Evolutionary conservation across 2,329 filamentous ascomycete species (phyloP).

Genomic region (Phialophora macrospora): DNA sequence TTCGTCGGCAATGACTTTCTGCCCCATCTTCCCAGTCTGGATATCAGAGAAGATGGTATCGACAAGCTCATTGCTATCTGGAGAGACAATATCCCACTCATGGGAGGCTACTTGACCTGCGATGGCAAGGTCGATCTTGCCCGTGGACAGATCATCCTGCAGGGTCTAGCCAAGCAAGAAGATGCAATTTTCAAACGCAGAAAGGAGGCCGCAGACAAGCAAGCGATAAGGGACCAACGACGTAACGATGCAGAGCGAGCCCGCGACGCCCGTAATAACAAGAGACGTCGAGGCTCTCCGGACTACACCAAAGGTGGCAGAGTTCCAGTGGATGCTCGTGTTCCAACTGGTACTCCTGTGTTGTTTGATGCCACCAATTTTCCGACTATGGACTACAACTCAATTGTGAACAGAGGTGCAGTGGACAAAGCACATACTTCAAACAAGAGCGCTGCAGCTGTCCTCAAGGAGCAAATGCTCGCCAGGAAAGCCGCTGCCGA

Average conservation of each 20-base stretch:
- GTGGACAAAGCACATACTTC: slow-evolving; percentile 73
- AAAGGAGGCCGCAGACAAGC: slow-evolving; percentile 82
- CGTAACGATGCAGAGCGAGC: slow-evolving; percentile 71
- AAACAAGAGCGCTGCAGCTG: slow-evolving; percentile 93
- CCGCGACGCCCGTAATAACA: slow-evolving; percentile 42
- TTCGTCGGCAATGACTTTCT: slow-evolving; percentile 99
- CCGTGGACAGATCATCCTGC: slow-evolving; percentile 83
- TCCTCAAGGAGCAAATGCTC: slow-evolving; percentile 79
- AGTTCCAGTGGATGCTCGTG: slow-evolving; percentile 26
- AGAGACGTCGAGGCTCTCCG: slow-evolving; percentile 54
- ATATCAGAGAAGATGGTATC: slow-evolving; percentile 96
- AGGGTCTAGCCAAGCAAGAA: slow-evolving; percentile 88
- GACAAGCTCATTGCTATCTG: slow-evolving; percentile 96
- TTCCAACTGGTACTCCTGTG: slow-evolving; percentile 48
- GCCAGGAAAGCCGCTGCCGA: slow-evolving; percentile 42
- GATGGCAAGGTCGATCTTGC: slow-evolving; percentile 89
- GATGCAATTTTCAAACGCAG: slow-evolving; percentile 89
- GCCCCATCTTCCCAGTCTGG: slow-evolving; percentile 93
- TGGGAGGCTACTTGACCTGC: slow-evolving; percentile 96
- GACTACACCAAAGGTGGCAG: slow-evolving; percentile 45
- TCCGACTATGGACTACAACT: slow-evolving; percentile 75
- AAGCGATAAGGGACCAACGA: slow-evolving; percentile 77
- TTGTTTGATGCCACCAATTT: slow-evolving; percentile 33
- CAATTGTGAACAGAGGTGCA: slow-evolving; percentile 76
- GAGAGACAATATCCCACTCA: slow-evolving; percentile 85